phyloP scores from a whole-genome alignment of 2,329 filamentous ascomycete species.

The Aureobasidium sp. region DNA sequence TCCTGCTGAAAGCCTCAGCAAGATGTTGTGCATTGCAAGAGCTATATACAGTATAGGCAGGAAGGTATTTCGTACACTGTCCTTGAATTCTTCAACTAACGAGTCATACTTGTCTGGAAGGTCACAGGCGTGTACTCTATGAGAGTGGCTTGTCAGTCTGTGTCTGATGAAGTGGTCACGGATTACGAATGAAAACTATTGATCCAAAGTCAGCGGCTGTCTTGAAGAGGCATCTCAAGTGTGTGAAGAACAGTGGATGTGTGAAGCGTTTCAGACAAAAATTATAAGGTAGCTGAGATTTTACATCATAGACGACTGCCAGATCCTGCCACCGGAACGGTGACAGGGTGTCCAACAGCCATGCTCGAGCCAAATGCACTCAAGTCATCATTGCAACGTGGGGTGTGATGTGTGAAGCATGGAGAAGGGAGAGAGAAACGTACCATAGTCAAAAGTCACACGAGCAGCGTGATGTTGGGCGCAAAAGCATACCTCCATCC shows the following conservation, averaged over 20 bases:
- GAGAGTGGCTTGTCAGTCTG: slow-evolving; percentile 11
- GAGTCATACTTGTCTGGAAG: slow-evolving; percentile 78
- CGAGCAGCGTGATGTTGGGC: slow-evolving; percentile 15
- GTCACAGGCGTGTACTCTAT: slow-evolving; percentile 91
- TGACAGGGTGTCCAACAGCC: slow-evolving; percentile 53
- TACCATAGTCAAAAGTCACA: slow-evolving; percentile 27
- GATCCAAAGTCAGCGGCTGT: slow-evolving; percentile 16
- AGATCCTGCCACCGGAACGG: slow-evolving; percentile 60
- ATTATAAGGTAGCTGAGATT: slow-evolving; percentile 95
- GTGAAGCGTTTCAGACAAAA: slow-evolving; percentile 62
- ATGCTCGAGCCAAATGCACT: slow-evolving; percentile 99
- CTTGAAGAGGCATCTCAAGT: background rate
- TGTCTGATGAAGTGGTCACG: slow-evolving; percentile 2
- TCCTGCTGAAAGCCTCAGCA: slow-evolving; percentile 54
- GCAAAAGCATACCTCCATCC: slow-evolving; percentile 78
- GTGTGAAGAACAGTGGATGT: slow-evolving; percentile 12
- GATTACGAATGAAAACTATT: background rate
- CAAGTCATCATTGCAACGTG: slow-evolving; percentile 82
- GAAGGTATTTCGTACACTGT: slow-evolving; percentile 61
- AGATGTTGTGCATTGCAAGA: slow-evolving; percentile 18
- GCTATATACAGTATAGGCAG: slow-evolving; percentile 28
- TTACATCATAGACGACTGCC: slow-evolving; percentile 91
- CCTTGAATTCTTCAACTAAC: slow-evolving; percentile 71
- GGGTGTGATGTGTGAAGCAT: slow-evolving; percentile 14
- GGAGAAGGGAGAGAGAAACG: slow-evolving; percentile 20